Evolutionary conservation across 176 grass and related monocot genomes (phyloP).

Genomic region (Oryza glumipatula): DNA sequence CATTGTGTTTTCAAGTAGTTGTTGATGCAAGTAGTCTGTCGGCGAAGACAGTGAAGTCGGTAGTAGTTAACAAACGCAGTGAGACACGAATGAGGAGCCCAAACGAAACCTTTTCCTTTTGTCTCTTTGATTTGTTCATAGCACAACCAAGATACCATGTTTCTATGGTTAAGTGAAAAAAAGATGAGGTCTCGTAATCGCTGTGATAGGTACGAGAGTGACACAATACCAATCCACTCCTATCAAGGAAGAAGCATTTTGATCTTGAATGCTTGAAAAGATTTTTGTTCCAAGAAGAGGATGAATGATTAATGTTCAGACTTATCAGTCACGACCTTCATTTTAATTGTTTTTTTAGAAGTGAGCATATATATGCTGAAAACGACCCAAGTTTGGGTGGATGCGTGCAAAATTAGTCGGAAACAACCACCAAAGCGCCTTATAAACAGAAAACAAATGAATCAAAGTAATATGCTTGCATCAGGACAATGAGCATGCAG

Average conservation of each 20-base stretch:
- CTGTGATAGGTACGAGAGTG: constrained; percentile 34
- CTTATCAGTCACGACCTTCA: neutral
- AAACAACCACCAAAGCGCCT: neutral
- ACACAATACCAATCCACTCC: constrained; percentile 32
- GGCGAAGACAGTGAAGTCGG: neutral
- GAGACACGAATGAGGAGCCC: neutral
- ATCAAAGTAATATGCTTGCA: neutral
- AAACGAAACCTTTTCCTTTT: constrained; percentile 9
- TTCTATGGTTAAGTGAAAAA: neutral
- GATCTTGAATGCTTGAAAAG: neutral
- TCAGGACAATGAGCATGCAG: neutral
- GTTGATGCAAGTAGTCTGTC: neutral
- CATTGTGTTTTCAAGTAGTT: neutral
- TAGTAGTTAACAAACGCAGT: constrained; percentile 12
- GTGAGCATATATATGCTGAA: constrained; percentile 10
- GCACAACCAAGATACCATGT: neutral
- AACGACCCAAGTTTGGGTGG: neutral
- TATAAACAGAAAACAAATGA: neutral
- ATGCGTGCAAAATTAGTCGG: neutral
- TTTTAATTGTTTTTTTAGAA: neutral
- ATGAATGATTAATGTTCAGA: constrained; percentile 32
- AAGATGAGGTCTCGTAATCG: neutral
- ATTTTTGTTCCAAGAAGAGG: neutral
- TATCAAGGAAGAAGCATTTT: neutral
- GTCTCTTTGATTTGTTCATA: constrained; percentile 21